Evolutionary conservation across 768 basidiomycete genomes (phyloP), one percentile per base, ranked within the genome.

Genomic region (Collybiopsis confluens): DNA sequence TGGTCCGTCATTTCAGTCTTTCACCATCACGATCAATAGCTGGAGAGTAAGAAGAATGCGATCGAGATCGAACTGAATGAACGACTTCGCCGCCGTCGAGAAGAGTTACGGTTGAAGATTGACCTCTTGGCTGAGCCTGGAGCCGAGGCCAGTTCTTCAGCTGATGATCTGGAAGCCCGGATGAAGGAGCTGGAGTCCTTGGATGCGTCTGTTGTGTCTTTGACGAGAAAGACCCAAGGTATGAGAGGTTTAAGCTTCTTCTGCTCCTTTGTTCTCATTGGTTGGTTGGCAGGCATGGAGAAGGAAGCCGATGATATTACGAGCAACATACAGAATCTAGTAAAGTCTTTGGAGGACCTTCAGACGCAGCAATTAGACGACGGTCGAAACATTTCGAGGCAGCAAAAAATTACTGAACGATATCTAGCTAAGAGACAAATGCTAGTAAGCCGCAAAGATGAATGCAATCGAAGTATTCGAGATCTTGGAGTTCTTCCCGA

Each of bases 401-500:
- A 95, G 59, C 94, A 98, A 67, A 98, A 98, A 78, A 91, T 85
- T 57, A 92, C 93, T 0, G 97, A 99, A 64, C 83, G 96, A 18
- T 97, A 95, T 68, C 79, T 96, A 7, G 86, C 93, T 23, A 98
- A 98, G 69, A 81, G 88, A 37, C 90, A 93, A 65, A 89, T 97
- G 75, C 75, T 98, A 13, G 61, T 80, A 20, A 78, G 79, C 36
- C 83, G 94, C 43, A 92, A 92, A 66, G 96, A 98, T 54, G 96
- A 98, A 62, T 95, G 92, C 65, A 96, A 90, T 65, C 82, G 93
- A 61, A 94, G 89, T 67, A 97, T 98, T 58, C 86, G 97, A 45
- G 97, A 98, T 62, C 80, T 99, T 11, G 97, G 97, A 33, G 94
- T 98, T 0, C 70, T 98, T 15, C 97, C 97, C 0, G 95, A 98